Percentiles rank a stretch among this genome's conserved stretches.
Evolutionary conservation across 1,284 basidiomycete species (phyloP).

Genomic region (Baeospora myosura): DNA sequence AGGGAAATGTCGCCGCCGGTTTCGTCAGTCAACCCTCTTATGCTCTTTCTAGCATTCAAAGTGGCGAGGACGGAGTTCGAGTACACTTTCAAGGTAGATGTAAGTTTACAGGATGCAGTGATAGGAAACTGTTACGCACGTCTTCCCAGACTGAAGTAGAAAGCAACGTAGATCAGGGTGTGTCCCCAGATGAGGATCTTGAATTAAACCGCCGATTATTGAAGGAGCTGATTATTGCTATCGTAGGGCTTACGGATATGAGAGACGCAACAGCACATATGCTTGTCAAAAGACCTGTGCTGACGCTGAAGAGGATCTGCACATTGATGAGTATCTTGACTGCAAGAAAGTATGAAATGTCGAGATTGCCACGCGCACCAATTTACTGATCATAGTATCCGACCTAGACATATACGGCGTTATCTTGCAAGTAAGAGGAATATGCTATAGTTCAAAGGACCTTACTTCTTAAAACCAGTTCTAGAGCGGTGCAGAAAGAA

Average conservation of each 20-base stretch:
- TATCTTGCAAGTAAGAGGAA: conserved; percentile 4
- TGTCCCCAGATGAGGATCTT: conserved; percentile 41
- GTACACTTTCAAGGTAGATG: conserved; percentile 32
- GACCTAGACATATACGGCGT: conserved; percentile 27
- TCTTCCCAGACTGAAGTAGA: conserved; percentile 51
- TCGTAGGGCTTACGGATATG: conserved; percentile 32
- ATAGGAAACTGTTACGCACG: conserved; percentile 27
- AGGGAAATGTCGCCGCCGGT: conserved; percentile 38
- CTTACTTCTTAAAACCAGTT: conserved; percentile 45
- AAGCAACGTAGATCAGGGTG: conserved; percentile 49
- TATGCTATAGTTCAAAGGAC: conserved; percentile 9
- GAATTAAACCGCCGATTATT: conserved; percentile 2
- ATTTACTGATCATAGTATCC: conserved; percentile 48
- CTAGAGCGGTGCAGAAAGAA: conserved; percentile 41
- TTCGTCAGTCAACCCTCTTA: conserved; percentile 24
- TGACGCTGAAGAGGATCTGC: conserved; percentile 47
- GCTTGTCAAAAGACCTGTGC: conserved; percentile 47
- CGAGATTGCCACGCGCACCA: conserved; percentile 30
- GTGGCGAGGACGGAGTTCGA: conserved; percentile 50
- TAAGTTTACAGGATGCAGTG: not conserved
- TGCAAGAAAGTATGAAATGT: not conserved
- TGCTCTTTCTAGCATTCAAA: conserved; percentile 38
- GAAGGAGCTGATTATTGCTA: not conserved
- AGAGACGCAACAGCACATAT: conserved; percentile 49
- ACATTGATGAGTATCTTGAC: conserved; percentile 1